Base-by-base conservation (phyloP, 2,329 filamentous ascomycete genomes). In the Neoscytalidium dimidiatum region DNA sequence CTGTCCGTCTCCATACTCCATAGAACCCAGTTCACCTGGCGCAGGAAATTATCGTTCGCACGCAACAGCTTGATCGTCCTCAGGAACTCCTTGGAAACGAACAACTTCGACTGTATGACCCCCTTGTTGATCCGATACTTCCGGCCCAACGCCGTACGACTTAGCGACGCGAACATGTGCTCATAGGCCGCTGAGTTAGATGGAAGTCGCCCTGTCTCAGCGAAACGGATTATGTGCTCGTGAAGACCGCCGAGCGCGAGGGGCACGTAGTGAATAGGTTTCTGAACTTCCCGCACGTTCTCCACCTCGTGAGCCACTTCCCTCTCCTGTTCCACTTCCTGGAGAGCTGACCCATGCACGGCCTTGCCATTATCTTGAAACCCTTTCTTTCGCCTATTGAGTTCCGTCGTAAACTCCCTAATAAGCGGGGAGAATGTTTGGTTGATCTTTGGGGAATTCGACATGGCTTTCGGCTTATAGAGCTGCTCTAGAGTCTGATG, bases 21-120 rank as follows among this genome's bases (percentile, higher is more conserved):
- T 0, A 91, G 72, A 2, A 91, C 70, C 87, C 87, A 91, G 28
- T 87, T 84, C 0, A 89, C 84, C 0, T 84, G 74, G 1, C 83
- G 79, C 64, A 77, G 61, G 58, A 81, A 83, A 29, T 80, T 75
- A 57, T 83, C 80, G 62, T 78, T 74, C 67, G 83, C 67, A 57
- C 46, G 17, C 70, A 65, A 65, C 75, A 73, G 2, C 4, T n/a
- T 14, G 1, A 86, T 78, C 0, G 84, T 85, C 28, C 77, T 75
- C 1, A 70, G 74, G 65, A 86, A 88, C 65, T 88, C 82, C 0
- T 64, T 66, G 0, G 82, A 82, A 0, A 82, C 73, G 65, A 74
- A 81, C 0, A 84, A 66, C 7, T 68, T 70, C 0, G 73, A 69
- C 1, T 68, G 67, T 17, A 70, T 73, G 7, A 67, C 64, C 0